Conservation (phyloP, 495 filamentous ascomycete species). For the Pseudevernia furfuracea region DNA sequence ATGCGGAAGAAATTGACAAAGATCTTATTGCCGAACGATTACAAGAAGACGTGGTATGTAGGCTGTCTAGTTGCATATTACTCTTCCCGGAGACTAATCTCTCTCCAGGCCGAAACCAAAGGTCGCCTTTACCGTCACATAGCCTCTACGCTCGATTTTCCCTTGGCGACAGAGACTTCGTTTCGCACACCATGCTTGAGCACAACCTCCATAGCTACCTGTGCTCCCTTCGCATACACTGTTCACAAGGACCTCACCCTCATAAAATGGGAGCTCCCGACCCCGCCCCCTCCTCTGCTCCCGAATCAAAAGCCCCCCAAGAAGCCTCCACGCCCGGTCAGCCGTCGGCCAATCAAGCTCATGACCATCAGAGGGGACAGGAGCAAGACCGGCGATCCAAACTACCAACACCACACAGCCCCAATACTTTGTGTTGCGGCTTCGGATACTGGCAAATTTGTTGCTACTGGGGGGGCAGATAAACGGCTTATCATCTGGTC, state of each 20-base stretch:
- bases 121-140: conserved; percentile 77
- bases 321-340: conserved; percentile 55
- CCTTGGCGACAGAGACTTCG: conserved; percentile 52
- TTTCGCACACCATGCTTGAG: conserved; percentile 69
- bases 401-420: conserved; percentile 65
- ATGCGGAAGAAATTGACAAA: conserved; percentile 85
- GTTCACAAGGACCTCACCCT: conserved; percentile 77
- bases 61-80: background rate
- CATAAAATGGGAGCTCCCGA: conserved; percentile 75
- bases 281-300: conserved; percentile 31
- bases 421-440: conserved; percentile 76
- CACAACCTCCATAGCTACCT: conserved; percentile 72
- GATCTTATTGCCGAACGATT: conserved; percentile 85
- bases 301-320: conserved; percentile 53
- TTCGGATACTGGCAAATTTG: conserved; percentile 78
- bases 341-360: conserved; percentile 63
- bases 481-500: conserved; percentile 80
- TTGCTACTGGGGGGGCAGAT: conserved; percentile 83
- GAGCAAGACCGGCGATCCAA: conserved; percentile 51
- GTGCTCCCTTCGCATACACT: conserved; percentile 73
- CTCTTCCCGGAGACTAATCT: background rate
- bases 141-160: conserved; percentile 59
- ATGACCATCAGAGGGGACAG: conserved; percentile 56
- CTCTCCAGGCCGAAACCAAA: conserved; percentile 64
- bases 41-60: conserved; percentile 64